phyloP scores from a whole-genome alignment of 2,329 filamentous ascomycete genomes.

The Botrytis fragariae region DNA sequence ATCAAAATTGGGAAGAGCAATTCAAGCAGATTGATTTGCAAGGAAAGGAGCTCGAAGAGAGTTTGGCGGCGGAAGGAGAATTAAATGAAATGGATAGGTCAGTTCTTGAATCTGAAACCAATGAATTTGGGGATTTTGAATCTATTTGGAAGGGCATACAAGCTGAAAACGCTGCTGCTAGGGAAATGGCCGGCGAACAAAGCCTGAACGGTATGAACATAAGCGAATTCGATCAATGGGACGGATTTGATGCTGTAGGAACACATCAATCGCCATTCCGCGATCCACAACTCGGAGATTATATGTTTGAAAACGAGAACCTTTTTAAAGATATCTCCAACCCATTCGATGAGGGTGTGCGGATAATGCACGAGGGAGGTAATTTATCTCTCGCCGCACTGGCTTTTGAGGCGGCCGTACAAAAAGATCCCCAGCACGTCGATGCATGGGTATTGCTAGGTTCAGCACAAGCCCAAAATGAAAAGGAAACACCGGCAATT shows the following conservation, averaged over 20 bases:
- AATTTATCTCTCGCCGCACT: constrained; percentile 91
- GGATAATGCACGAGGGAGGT: constrained; percentile 89
- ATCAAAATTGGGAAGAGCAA: constrained; percentile 93
- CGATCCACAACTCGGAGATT: constrained; percentile 81
- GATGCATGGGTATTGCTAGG: constrained; percentile 94
- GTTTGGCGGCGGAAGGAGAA: constrained; percentile 52
- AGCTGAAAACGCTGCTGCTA: constrained; percentile 68
- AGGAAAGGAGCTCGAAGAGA: constrained; percentile 46
- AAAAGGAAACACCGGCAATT: constrained; percentile 96
- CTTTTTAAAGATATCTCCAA: constrained; percentile 77
- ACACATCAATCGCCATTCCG: constrained; percentile 61
- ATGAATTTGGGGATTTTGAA: constrained; percentile 84
- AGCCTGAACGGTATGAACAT: constrained; percentile 55
- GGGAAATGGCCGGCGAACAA: constrained; percentile 66
- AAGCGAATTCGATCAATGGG: constrained; percentile 79
- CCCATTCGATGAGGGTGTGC: constrained; percentile 88
- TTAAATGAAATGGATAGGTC: constrained; percentile 86
- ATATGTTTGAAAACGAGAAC: constrained; percentile 94
- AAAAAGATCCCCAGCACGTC: constrained; percentile 82
- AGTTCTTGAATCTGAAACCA: constrained; percentile 69
- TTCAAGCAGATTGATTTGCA: constrained; percentile 83
- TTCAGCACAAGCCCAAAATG: constrained; percentile 92
- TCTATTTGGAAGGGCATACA: constrained; percentile 82
- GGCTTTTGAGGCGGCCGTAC: constrained; percentile 92
- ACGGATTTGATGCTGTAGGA: constrained; percentile 66